A percentile compares a stretch with the other conserved stretches of the same genome.
Evolutionary conservation across 371 early-diverging fungal species (phyloP).

Genomic region (Rhizopus sp.): DNA sequence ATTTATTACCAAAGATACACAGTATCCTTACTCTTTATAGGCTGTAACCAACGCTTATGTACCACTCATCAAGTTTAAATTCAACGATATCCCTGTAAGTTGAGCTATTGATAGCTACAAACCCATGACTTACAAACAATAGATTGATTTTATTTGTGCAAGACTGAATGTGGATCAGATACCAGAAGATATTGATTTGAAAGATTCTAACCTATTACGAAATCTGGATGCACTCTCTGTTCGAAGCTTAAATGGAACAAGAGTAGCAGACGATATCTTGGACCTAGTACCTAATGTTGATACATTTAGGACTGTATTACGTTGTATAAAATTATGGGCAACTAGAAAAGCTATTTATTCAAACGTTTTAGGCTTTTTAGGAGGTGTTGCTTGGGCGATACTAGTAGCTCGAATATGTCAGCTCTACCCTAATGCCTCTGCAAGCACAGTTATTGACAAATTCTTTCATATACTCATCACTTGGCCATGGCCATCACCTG

Average conservation of each 20-base stretch:
- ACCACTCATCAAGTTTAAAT: constrained; percentile 85
- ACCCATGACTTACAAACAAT: not conserved
- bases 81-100: constrained; percentile 63
- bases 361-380: constrained; percentile 90
- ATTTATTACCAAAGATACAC: not conserved
- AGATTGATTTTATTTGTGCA: constrained; percentile 90
- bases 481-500: constrained; percentile 86
- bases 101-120: not conserved
- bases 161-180: constrained; percentile 64
- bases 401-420: constrained; percentile 90
- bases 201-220: constrained; percentile 69
- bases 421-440: constrained; percentile 83
- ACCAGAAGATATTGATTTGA: constrained; percentile 69
- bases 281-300: constrained; percentile 79
- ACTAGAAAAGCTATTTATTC: constrained; percentile 83
- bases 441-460: constrained; percentile 73
- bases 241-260: constrained; percentile 83
- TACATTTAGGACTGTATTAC: constrained; percentile 77
- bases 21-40: constrained; percentile 1
- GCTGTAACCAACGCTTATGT: constrained; percentile 83
- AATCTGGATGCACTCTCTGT: constrained; percentile 79
- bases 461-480: constrained; percentile 73
- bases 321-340: constrained; percentile 95
- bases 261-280: constrained; percentile 90
- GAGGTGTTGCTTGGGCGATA: constrained; percentile 96